Evolutionary conservation across 257 asterid species (phyloP).

Genomic region (Eucommia ulmoides): DNA sequence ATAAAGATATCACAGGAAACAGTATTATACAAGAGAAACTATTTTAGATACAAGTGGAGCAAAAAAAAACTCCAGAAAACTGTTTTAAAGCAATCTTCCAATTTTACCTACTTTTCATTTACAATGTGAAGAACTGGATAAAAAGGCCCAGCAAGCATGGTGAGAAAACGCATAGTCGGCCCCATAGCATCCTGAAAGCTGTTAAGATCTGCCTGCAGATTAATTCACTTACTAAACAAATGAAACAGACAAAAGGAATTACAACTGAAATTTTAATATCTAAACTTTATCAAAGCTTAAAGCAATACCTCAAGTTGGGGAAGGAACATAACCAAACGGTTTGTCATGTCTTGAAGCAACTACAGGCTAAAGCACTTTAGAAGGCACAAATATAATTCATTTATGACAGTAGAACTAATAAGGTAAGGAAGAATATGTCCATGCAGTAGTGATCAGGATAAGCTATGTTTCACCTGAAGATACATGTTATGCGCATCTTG

Average conservation of each 20-base stretch:
- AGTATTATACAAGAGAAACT: no score
- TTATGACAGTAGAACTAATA: background rate
- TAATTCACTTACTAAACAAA: constrained; percentile 16
- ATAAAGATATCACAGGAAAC: no score
- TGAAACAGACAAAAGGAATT: constrained; percentile 12
- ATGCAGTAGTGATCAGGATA: background rate
- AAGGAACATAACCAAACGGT: constrained; percentile 72
- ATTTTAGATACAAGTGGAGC: no score
- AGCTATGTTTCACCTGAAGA: constrained; percentile 63
- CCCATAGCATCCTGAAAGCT: constrained; percentile 76
- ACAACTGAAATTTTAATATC: constrained; percentile 4
- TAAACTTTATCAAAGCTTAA: constrained; percentile 11
- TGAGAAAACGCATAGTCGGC: constrained; percentile 67
- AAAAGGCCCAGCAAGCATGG: constrained; percentile 91
- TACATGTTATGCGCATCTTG: constrained; percentile 69
- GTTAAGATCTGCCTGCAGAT: constrained; percentile 76
- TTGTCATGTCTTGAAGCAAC: constrained; percentile 87
- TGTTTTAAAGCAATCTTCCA: constrained; percentile 4
- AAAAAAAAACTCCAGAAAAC: no score
- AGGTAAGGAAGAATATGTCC: background rate
- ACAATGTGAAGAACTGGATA: constrained; percentile 74
- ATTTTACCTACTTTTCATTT: constrained; percentile 69
- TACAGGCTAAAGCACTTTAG: constrained; percentile 33
- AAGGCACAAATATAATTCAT: constrained; percentile 5
- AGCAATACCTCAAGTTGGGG: constrained; percentile 83